Evolutionary conservation across 306 rosid genomes (phyloP).

Genomic region (Vigna reflexopilosa): DNA sequence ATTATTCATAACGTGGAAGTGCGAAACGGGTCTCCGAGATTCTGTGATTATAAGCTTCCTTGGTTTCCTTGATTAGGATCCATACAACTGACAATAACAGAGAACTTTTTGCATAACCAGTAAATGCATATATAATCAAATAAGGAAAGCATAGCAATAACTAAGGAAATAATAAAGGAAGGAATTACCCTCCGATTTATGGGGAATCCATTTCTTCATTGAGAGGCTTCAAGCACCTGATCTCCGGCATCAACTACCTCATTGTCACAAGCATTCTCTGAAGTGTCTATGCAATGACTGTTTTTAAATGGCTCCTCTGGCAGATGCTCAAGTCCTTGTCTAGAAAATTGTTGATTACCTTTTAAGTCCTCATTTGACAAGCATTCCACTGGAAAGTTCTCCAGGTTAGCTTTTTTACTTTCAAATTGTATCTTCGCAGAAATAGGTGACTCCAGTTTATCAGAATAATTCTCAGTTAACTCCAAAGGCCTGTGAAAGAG

Average conservation of each 20-base stretch:
- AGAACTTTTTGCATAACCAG: slow-evolving; percentile 50
- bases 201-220: slow-evolving; percentile 43
- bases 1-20: slow-evolving; percentile 11
- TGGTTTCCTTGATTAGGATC: slow-evolving; percentile 43
- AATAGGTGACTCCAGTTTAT: slow-evolving; percentile 53
- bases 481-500: slow-evolving; percentile 76
- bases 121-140: slow-evolving; percentile 43
- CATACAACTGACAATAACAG: slow-evolving; percentile 55
- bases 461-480: slow-evolving; percentile 53
- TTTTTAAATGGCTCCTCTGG: slow-evolving; percentile 43
- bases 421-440: slow-evolving; percentile 50
- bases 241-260: slow-evolving; percentile 16
- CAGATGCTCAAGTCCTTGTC: slow-evolving; percentile 49
- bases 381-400: slow-evolving; percentile 43
- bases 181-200: slow-evolving; percentile 60
- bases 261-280: slow-evolving; percentile 56
- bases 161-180: slow-evolving; percentile 53
- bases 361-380: slow-evolving; percentile 47
- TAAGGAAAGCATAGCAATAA: slow-evolving; percentile 23
- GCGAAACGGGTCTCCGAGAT: slow-evolving; percentile 14
- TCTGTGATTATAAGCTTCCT: slow-evolving; percentile 22
- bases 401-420: slow-evolving; percentile 38
- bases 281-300: slow-evolving; percentile 56
- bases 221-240: slow-evolving; percentile 59
- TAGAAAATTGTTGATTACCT: slow-evolving; percentile 44